phyloP scores from a whole-genome alignment of 805 yeast genomes.

The Wickerhamiella alocasiicola region DNA sequence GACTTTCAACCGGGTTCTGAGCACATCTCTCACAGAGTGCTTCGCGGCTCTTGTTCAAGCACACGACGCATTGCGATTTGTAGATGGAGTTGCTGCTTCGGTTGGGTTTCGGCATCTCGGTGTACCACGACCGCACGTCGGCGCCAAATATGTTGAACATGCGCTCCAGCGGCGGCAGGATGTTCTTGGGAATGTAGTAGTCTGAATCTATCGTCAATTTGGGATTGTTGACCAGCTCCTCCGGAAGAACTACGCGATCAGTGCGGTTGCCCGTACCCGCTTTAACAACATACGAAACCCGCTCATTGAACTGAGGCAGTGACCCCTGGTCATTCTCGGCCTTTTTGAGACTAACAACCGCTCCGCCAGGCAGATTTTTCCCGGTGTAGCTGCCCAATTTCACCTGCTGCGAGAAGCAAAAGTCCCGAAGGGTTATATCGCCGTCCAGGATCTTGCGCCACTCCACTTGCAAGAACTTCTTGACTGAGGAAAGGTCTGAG shows the following conservation, averaged over 20 bases:
- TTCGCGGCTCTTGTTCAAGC: conserved; percentile 11
- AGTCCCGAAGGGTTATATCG: conserved; percentile 60
- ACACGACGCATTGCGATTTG: conserved; percentile 16
- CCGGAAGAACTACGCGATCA: conserved; percentile 73
- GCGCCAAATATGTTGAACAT: conserved; percentile 75
- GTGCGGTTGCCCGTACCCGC: conserved; percentile 48
- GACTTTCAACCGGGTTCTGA: conserved; percentile 10
- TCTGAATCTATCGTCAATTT: conserved; percentile 50
- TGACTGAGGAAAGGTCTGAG: conserved; percentile 56
- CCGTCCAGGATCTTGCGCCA: conserved; percentile 55
- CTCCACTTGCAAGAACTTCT: conserved; percentile 48
- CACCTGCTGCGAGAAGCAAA: conserved; percentile 86
- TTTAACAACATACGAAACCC: conserved; percentile 77
- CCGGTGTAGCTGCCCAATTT: conserved; percentile 65
- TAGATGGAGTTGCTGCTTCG: not conserved
- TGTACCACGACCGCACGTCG: conserved; percentile 64
- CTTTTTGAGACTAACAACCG: conserved; percentile 56
- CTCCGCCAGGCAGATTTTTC: conserved; percentile 71
- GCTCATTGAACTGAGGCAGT: conserved; percentile 77
- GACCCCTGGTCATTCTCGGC: conserved; percentile 54
- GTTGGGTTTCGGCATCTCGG: conserved; percentile 40
- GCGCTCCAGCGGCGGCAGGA: conserved; percentile 84
- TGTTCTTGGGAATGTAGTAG: conserved; percentile 70
- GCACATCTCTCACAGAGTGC: conserved; percentile 12
- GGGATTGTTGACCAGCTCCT: conserved; percentile 43